Conservation (phyloP, 495 filamentous ascomycete genomes). For the Penicillium paxilli region DNA sequence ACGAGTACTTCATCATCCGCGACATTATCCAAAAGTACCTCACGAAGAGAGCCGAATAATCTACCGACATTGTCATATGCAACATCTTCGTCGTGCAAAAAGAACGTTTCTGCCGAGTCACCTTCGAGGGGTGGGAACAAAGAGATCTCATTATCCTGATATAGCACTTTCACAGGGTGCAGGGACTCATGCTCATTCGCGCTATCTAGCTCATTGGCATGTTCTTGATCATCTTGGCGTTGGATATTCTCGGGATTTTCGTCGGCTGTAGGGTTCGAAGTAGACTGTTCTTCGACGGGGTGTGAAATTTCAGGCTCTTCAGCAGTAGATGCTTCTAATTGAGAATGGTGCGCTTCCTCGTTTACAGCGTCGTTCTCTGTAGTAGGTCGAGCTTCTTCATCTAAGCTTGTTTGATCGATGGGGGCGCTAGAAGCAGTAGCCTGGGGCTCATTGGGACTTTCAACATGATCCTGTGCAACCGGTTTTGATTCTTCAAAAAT, state of each 20-base stretch:
- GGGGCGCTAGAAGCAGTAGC: not conserved
- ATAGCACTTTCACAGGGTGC: constrained; percentile 60
- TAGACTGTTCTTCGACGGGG: not conserved
- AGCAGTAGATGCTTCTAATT: constrained; percentile 2
- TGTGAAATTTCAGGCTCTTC: not conserved
- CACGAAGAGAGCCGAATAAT: constrained; percentile 64
- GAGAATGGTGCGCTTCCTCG: constrained; percentile 4
- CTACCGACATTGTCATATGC: constrained; percentile 56
- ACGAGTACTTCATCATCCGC: constrained; percentile 66
- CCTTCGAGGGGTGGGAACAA: constrained; percentile 67
- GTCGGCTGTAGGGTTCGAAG: not conserved
- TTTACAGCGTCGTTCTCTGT: constrained; percentile 11
- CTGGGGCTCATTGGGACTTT: not conserved
- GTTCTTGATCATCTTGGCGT: constrained; percentile 3
- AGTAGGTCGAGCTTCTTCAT: constrained; percentile 25
- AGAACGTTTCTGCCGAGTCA: constrained; percentile 68
- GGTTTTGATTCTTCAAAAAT: not conserved
- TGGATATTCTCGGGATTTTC: not conserved
- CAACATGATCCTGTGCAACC: not conserved
- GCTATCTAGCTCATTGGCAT: not conserved
- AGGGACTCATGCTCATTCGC: constrained; percentile 21
- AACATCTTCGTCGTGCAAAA: constrained; percentile 67
- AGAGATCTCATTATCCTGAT: constrained; percentile 66
- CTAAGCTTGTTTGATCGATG: constrained; percentile 9
- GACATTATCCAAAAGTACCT: constrained; percentile 67